A percentile compares a stretch with the other conserved stretches of the same genome.
Evolutionary conservation across 2,329 filamentous ascomycete genomes (phyloP).

Genomic region (Epicoccum sorghinum): DNA sequence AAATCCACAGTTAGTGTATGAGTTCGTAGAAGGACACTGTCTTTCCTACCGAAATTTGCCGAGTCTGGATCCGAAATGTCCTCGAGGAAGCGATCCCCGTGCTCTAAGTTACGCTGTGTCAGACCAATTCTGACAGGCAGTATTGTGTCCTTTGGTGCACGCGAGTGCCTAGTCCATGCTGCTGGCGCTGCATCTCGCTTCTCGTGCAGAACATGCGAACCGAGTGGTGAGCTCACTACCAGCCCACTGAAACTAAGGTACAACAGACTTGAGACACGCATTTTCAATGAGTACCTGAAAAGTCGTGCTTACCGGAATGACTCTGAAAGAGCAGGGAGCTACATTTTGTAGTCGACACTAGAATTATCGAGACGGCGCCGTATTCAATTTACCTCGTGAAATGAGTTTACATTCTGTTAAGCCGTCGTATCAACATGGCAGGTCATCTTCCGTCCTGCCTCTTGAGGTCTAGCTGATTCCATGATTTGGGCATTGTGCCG

Average conservation of each 20-base stretch:
- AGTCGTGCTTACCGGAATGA: background rate
- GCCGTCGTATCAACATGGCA: background rate
- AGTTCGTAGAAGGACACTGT: background rate
- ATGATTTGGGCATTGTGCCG: background rate
- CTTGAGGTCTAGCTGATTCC: conserved; percentile 1
- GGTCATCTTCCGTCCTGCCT: conserved; percentile 7
- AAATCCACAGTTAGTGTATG: background rate
- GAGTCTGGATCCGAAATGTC: conserved; percentile 27
- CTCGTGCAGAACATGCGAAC: conserved; percentile 18
- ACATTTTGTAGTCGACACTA: background rate
- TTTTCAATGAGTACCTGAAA: background rate
- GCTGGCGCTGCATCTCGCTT: conserved; percentile 18
- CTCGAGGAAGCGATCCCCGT: conserved; percentile 19
- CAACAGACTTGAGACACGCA: conserved; percentile 16
- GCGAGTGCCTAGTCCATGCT: conserved; percentile 21
- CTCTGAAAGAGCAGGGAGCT: background rate
- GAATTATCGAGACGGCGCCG: background rate
- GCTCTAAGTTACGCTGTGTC: conserved; percentile 22
- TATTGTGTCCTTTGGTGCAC: conserved; percentile 16
- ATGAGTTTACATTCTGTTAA: background rate
- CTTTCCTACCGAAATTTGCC: conserved; percentile 20
- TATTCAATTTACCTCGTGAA: background rate
- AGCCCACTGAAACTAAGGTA: conserved; percentile 12
- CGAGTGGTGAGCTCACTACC: conserved; percentile 6
- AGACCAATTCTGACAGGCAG: conserved; percentile 22